Evolutionary conservation across 2,329 filamentous ascomycete species (phyloP).

Genomic region (Claviceps cyperi): DNA sequence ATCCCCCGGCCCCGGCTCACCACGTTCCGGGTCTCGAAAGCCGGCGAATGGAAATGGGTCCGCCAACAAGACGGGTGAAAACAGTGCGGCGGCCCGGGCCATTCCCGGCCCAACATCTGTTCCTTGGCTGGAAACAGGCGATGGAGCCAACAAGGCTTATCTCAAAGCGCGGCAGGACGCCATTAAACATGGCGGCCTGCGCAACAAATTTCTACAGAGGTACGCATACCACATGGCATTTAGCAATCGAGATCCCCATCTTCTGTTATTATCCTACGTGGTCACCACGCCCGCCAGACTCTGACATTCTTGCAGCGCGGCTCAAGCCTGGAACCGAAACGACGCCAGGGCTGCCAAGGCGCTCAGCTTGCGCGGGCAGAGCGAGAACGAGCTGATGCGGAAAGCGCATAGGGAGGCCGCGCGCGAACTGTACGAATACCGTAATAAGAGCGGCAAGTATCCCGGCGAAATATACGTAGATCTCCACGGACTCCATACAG

Average conservation of each 20-base stretch:
- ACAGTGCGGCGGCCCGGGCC: constrained; percentile 65
- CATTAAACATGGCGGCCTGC: constrained; percentile 88
- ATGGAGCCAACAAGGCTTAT: constrained; percentile 82
- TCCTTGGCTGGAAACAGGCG: constrained; percentile 90
- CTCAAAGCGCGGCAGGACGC: constrained; percentile 90
- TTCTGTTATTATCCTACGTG: not conserved
- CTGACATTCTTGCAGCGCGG: constrained; percentile 45
- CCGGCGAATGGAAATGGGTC: constrained; percentile 1
- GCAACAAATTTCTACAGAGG: constrained; percentile 96
- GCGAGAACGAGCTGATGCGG: constrained; percentile 93
- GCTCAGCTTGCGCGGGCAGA: constrained; percentile 82
- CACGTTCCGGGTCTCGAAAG: constrained; percentile 40
- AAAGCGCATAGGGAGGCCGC: constrained; percentile 94
- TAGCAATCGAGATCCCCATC: too few species aligned
- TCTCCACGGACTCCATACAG: constrained; percentile 93
- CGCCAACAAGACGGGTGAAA: constrained; percentile 43
- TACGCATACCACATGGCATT: constrained; percentile 19
- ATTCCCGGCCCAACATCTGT: constrained; percentile 85
- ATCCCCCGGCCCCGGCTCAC: constrained; percentile 53
- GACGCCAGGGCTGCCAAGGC: constrained; percentile 93
- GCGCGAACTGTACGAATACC: constrained; percentile 80
- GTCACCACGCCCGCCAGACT: constrained; percentile 1
- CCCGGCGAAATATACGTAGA: constrained; percentile 76
- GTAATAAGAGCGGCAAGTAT: constrained; percentile 53
- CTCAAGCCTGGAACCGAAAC: constrained; percentile 96